Base-by-base conservation (phyloP, 352 stramenopile species). In the Globisporangium echinulatum region DNA sequence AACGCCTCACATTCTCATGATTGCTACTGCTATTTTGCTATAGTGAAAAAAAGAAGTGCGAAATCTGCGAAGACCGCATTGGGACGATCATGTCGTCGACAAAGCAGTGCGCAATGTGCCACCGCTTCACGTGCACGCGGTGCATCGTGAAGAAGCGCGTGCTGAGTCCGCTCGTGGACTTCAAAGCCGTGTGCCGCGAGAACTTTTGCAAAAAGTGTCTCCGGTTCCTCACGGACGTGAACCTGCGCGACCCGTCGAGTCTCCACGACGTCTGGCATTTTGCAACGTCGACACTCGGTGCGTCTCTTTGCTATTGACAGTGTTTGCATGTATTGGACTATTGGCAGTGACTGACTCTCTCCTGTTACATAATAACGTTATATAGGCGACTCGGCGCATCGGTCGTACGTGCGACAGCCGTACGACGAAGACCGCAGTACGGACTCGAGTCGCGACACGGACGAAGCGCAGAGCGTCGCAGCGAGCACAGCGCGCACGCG, bases 191-290 rank as follows among this genome's bases (percentile, higher is more conserved):
- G 54, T 69, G 79, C 42, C 55, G 75, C 40, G 74, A 81, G 49
- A 69, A 67, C 11, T 88, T 90, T 60, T 90, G 80, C 69, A 88
- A 86, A 55, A 82, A 82, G 56, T 90, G 80, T 54, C 67, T 87
- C 36, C 76, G 75, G 8, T 71, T 83, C 55, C 75, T 88, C 57
- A 68, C 78, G 38, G 72, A 88, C 54, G 72, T 87, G 37, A 75
- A 84, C 52, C 61, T 87, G 52, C 80, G 80, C 46, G 72, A 83
- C 43, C 74, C 76, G 4, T 64, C 80, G 50, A 72, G 64, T 33
- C 64, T 69, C 44, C 61, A 69, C 61, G 85, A 78, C 61, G 64
- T 68, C 25, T 71, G 67, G 43, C 64, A 79, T 49, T 75, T 79
- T 38, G 70, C 70, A 25, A 69, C 71, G 36, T 54, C 64, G 17